phyloP scores from a whole-genome alignment of 495 filamentous ascomycete species.

The Cercophora newfieldiana region DNA sequence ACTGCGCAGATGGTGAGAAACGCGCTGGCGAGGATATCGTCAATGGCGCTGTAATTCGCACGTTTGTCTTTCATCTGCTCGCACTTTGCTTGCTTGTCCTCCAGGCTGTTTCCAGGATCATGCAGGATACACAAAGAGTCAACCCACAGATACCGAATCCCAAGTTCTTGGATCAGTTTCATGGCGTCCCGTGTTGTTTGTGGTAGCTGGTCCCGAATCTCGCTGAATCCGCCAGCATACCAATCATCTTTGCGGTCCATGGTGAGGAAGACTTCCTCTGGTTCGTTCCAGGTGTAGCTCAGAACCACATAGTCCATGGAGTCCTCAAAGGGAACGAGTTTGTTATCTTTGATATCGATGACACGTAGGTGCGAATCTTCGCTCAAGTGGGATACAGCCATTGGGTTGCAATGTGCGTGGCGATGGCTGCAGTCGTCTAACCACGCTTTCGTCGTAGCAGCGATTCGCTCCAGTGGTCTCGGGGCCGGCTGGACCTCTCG shows the following conservation, averaged over 20 bases:
- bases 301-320: slow-evolving; percentile 11
- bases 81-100: too few species aligned
- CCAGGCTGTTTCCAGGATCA: too few species aligned
- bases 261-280: background rate
- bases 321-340: background rate
- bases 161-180: background rate
- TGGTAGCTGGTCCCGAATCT: background rate
- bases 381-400: background rate
- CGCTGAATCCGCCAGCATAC: too few species aligned
- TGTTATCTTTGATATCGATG: background rate
- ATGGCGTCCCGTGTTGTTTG: background rate
- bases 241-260: background rate
- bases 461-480: background rate
- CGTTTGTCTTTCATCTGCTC: background rate
- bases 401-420: background rate
- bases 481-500: background rate
- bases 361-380: background rate
- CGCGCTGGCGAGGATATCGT: background rate
- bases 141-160: slow-evolving; percentile 4
- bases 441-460: too few species aligned
- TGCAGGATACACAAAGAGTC: slow-evolving; percentile 12
- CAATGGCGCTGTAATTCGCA: background rate
- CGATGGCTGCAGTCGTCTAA: background rate
- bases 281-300: slow-evolving; percentile 11
- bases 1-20: slow-evolving; percentile 7